Percentiles rank a stretch among this genome's conserved stretches.
Evolutionary conservation across 768 basidiomycete genomes (phyloP).

Genomic region (Russula sp.): DNA sequence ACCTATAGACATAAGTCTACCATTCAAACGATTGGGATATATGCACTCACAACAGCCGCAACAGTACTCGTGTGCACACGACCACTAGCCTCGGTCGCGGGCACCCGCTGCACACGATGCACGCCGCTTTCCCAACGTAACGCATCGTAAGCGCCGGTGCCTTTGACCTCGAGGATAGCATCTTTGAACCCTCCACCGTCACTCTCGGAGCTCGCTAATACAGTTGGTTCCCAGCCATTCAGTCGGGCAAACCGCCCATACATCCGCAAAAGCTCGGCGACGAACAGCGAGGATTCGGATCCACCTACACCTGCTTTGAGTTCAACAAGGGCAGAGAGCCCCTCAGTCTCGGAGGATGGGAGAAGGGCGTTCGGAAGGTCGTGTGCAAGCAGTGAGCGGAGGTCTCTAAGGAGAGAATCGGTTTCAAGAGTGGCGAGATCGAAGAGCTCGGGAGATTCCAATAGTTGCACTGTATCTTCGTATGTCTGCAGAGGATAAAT

Average conservation of each 20-base stretch:
- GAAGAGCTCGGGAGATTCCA: conserved; percentile 18
- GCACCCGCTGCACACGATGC: conserved; percentile 91
- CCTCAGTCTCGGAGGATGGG: conserved; percentile 57
- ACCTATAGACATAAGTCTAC: conserved; percentile 44
- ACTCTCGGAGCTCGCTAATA: conserved; percentile 51
- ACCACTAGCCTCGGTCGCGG: conserved; percentile 82
- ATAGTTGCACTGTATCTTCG: conserved; percentile 13
- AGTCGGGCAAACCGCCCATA: conserved; percentile 59
- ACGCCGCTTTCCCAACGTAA: conserved; percentile 92
- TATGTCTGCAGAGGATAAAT: conserved; percentile 14
- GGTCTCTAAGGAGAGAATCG: neutral
- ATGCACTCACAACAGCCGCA: conserved; percentile 62
- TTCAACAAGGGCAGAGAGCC: conserved; percentile 77
- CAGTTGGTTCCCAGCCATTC: conserved; percentile 52
- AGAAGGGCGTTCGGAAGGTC: conserved; percentile 68
- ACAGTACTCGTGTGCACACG: conserved; percentile 91
- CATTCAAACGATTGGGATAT: neutral
- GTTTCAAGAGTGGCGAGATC: conserved; percentile 19
- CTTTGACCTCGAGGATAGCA: conserved; percentile 73
- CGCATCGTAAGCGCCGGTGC: conserved; percentile 67
- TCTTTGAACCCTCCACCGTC: conserved; percentile 68
- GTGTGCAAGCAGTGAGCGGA: conserved; percentile 24
- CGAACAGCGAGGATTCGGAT: conserved; percentile 78
- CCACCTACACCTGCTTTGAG: conserved; percentile 92
- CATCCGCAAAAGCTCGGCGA: conserved; percentile 72